Evolutionary conservation across 1,284 basidiomycete genomes (phyloP).

Genomic region (Moesziomyces sp.): DNA sequence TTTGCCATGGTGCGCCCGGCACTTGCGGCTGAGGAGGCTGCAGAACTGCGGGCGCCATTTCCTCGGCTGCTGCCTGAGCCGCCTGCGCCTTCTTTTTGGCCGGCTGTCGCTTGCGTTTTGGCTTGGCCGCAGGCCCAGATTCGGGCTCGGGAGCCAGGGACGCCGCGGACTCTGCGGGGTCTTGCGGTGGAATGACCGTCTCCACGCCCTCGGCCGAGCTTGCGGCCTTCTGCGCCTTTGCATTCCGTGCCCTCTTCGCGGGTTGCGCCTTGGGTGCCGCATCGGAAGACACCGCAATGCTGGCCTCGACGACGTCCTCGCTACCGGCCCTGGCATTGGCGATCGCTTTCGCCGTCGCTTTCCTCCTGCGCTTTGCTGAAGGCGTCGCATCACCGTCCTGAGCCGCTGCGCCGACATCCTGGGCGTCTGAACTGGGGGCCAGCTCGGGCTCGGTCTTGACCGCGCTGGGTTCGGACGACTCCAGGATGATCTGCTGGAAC

Average conservation of each 20-base stretch:
- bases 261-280: constrained; percentile 1
- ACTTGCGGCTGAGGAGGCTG: background rate
- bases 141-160: too few relatives aligned
- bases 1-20: constrained; percentile 6
- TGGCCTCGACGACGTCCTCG: constrained; percentile 28
- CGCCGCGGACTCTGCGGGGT: too few relatives aligned
- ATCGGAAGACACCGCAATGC: constrained; percentile 4
- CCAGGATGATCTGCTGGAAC: constrained; percentile 43
- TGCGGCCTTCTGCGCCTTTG: constrained; percentile 7
- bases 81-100: constrained; percentile 24
- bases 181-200: too few relatives aligned
- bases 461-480: constrained; percentile 6
- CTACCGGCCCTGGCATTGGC: constrained; percentile 23
- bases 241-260: constrained; percentile 15
- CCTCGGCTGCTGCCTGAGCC: constrained; percentile 2
- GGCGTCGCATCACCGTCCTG: constrained; percentile 5
- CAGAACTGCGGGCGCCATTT: background rate
- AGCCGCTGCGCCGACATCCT: background rate
- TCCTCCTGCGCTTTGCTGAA: constrained; percentile 31
- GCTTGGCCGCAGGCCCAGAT: background rate
- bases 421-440: background rate
- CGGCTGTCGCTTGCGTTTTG: constrained; percentile 23
- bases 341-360: constrained; percentile 28
- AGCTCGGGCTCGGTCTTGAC: constrained; percentile 21
- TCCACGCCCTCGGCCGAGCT: background rate